Percentiles rank a stretch among this genome's conserved stretches.
Conservation (phyloP, 805 yeast species). For the Lipomyces sp. region DNA sequence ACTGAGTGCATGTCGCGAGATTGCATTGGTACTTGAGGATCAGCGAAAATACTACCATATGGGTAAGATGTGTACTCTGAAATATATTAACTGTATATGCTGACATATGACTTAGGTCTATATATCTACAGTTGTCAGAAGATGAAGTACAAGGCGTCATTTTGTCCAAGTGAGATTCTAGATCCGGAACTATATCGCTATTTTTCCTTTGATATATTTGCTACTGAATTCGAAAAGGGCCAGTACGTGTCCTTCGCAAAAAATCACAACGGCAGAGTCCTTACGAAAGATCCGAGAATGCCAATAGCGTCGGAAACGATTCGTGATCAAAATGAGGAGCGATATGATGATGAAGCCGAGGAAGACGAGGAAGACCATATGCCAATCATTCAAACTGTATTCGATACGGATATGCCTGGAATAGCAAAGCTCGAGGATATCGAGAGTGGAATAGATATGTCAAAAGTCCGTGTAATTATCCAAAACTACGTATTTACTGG, state of each 20-base stretch:
- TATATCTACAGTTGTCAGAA: constrained; percentile 78
- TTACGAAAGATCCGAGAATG: not conserved
- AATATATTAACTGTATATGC: not conserved
- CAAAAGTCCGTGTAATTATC: constrained; percentile 6
- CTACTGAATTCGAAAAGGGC: constrained; percentile 23
- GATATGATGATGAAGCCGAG: constrained; percentile 9
- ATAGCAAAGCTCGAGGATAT: constrained; percentile 8
- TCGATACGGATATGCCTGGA: constrained; percentile 26
- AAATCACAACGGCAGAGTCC: constrained; percentile 40
- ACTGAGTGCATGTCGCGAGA: constrained; percentile 72
- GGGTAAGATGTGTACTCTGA: constrained; percentile 45
- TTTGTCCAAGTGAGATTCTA: constrained; percentile 47
- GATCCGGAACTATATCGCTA: constrained; percentile 42
- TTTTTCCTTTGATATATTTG: constrained; percentile 25
- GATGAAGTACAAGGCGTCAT: constrained; percentile 79
- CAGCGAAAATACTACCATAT: constrained; percentile 66
- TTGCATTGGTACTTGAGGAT: constrained; percentile 57
- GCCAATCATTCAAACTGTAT: constrained; percentile 8
- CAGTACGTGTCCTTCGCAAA: constrained; percentile 29
- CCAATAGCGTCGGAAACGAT: not conserved
- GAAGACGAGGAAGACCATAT: constrained; percentile 14
- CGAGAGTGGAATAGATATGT: not conserved
- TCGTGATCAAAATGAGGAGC: not conserved
- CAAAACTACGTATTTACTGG: constrained; percentile 3
- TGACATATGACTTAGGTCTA: constrained; percentile 51